Base-by-base conservation (phyloP, 2,329 filamentous ascomycete genomes). In the Lizonia empirigonia region DNA sequence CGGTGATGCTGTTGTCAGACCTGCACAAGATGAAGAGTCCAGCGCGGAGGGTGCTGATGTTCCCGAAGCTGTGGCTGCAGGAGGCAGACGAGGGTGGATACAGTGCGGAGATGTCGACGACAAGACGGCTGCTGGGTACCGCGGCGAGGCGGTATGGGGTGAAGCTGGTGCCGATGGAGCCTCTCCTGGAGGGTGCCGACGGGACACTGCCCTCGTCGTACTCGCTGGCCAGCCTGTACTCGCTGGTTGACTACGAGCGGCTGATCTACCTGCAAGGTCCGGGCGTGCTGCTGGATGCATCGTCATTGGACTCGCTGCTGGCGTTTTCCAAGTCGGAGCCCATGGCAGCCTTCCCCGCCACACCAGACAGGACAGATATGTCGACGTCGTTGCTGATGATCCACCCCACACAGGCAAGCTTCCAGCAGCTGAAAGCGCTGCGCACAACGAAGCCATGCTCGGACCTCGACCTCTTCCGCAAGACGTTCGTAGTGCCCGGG, bases 1-100 rank as follows among this genome's bases (percentile, higher is more conserved):
- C 78, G 0, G 73, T 81, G 42, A 80, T 80, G 77, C 65, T 80
- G 26, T 73, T 80, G 32, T 75, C 73, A 2, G 78, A 79, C 27
- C 54, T 81, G 30, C 73, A 78, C 36, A 62, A 68, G 29, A 67
- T 75, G 60, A 77, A 73, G 60, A 78, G 75, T 44, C 78, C 78
- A 0, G 78, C 78, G 5, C 71, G 69, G 51, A 68, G 72, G 39
- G 64, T 80, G 5, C 58, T 81, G 24, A 54, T 80, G 52, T 80
- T 81, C 52, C 78, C 78, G 5, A 67, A 63, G 34, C 33, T 56
- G 4, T 75, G 72, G 73, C 53, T 74, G 30, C 59, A 61, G 26
- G 67, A 69, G 12, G 59, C 50, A 2, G 73, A 71, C 26, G 71
- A 72, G 7, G 69, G 73, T 4, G 62, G 68, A 5, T 67, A 67